Percentiles rank a stretch among this genome's conserved stretches.
phyloP scores from a whole-genome alignment of 805 yeast genomes.

The Wickerhamomyces rabaulensis region DNA sequence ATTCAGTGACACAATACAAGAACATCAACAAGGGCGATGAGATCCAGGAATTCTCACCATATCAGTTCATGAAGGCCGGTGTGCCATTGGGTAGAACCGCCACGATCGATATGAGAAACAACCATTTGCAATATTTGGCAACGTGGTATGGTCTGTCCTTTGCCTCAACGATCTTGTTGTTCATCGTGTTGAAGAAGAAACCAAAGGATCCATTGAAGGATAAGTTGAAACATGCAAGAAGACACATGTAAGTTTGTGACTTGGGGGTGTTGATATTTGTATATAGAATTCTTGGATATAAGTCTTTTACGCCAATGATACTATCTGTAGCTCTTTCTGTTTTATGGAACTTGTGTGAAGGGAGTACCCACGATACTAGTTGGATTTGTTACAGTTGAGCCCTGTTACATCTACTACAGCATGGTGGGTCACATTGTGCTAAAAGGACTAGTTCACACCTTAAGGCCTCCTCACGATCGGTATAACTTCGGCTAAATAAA shows the following conservation, averaged over 20 bases:
- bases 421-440: too few relatives aligned
- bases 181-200: conserved; percentile 43
- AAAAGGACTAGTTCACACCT: too few relatives aligned
- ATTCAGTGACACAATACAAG: conserved; percentile 4
- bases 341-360: too few relatives aligned
- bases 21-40: conserved; percentile 1
- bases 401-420: too few relatives aligned
- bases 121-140: conserved; percentile 85
- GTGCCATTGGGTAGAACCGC: conserved; percentile 86
- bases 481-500: too few relatives aligned
- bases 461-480: too few relatives aligned
- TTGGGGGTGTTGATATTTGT: neutral
- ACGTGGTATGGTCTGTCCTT: conserved; percentile 93
- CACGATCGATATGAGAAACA: conserved; percentile 76
- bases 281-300: neutral
- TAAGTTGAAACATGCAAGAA: conserved; percentile 45
- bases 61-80: conserved; percentile 70
- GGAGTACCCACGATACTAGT: too few relatives aligned
- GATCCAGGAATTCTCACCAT: conserved; percentile 40
- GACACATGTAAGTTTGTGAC: conserved; percentile 24
- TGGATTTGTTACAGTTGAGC: too few relatives aligned
- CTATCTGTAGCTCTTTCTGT: too few relatives aligned
- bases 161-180: conserved; percentile 64
- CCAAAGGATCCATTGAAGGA: conserved; percentile 37
- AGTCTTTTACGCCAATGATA: too few relatives aligned